Evolutionary conservation across 768 basidiomycete species (phyloP).

Genomic region (Xanthoconium purpureum): DNA sequence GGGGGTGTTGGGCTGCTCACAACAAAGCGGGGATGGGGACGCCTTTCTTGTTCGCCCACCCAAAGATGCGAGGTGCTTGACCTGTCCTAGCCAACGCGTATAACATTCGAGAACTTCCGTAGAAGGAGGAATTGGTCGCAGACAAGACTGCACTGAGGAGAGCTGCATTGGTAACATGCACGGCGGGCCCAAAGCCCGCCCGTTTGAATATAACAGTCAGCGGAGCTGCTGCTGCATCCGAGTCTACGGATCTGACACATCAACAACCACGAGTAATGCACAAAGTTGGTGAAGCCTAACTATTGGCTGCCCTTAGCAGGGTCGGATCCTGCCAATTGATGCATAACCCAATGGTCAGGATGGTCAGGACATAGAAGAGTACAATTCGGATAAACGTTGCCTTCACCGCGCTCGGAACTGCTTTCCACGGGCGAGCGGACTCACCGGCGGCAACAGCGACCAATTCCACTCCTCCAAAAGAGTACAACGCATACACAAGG

Average conservation of each 20-base stretch:
- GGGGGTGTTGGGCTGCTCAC: conserved; percentile 31
- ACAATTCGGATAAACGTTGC: conserved; percentile 66
- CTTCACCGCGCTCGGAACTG: conserved; percentile 63
- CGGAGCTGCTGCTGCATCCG: conserved; percentile 55
- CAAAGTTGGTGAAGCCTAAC: conserved; percentile 24
- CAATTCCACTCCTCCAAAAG: conserved; percentile 66
- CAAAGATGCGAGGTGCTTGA: conserved; percentile 63
- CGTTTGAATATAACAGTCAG: conserved; percentile 61
- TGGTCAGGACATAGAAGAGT: conserved; percentile 62
- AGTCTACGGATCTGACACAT: conserved; percentile 29
- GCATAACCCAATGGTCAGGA: conserved; percentile 63
- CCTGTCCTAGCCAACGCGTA: conserved; percentile 60
- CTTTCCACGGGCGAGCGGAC: conserved; percentile 57
- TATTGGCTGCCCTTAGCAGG: conserved; percentile 44
- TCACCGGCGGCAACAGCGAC: conserved; percentile 75
- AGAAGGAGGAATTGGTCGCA: conserved; percentile 64
- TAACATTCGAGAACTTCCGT: conserved; percentile 61
- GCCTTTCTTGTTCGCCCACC: conserved; percentile 60
- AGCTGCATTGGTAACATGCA: conserved; percentile 63
- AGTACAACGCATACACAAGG: conserved; percentile 70
- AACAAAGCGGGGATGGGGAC: conserved; percentile 58
- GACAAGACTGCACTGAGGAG: conserved; percentile 64
- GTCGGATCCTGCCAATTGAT: conserved; percentile 59
- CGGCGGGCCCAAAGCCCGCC: conserved; percentile 58
- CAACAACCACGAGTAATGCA: neutral